These are phyloP conservation scores for Diaporthe sp. DNA, from an alignment of 2,329 filamentous ascomycete species.

Conservation along the genomic window DNA sequence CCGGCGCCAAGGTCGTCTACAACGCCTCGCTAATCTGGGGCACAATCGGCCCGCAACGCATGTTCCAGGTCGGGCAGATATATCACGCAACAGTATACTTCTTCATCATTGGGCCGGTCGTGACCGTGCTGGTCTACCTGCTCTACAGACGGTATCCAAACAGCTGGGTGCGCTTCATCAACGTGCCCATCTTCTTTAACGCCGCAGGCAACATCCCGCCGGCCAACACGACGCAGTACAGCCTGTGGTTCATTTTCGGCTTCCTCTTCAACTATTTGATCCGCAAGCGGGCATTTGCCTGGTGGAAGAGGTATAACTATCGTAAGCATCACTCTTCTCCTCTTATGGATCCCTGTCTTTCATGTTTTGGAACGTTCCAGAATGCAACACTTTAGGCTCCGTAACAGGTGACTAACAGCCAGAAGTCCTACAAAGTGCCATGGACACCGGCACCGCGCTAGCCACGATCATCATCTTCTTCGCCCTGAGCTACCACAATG, in stretches of 20 bases:
- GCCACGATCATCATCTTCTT: conserved; percentile 47
- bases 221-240: conserved; percentile 45
- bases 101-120: conserved; percentile 46
- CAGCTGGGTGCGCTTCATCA: conserved; percentile 46
- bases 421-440: conserved; percentile 44
- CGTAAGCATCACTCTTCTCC: no score
- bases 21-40: conserved; percentile 48
- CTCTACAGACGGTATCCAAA: conserved; percentile 44
- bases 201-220: conserved; percentile 47
- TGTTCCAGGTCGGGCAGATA: conserved; percentile 45
- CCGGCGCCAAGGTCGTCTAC: conserved; percentile 46
- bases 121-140: conserved; percentile 43
- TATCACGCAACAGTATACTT: conserved; percentile 46
- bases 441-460: conserved; percentile 47
- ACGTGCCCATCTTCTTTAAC: conserved; percentile 47
- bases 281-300: conserved; percentile 43
- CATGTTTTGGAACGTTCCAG: no score
- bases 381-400: no score
- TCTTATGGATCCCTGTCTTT: no score
- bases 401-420: no score
- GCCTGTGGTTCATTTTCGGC: conserved; percentile 46
- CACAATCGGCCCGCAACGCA: conserved; percentile 45
- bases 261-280: conserved; percentile 46
- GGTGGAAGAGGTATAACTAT: conserved; percentile 47
- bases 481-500: conserved; percentile 44